A percentile compares a stretch with the other conserved stretches of the same genome.
These are phyloP conservation scores for Epichloe sp. DNA, from an alignment of 2,329 filamentous ascomycete genomes.

Conservation along the genomic window DNA sequence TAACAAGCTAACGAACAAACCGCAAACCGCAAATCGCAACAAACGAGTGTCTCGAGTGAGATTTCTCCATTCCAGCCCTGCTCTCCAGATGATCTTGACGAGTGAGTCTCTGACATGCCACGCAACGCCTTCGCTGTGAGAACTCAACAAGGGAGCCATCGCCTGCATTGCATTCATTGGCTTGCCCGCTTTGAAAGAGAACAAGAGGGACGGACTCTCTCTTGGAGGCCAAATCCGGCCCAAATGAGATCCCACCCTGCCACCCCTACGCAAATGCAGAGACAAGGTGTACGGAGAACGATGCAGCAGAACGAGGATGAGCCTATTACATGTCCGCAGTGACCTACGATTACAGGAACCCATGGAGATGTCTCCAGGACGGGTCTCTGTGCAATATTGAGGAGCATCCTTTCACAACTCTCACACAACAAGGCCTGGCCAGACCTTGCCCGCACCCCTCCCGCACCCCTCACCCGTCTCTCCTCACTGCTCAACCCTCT, in stretches of 20 bases:
- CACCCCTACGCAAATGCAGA: background rate
- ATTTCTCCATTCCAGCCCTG: background rate
- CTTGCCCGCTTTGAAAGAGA: too few relatives aligned
- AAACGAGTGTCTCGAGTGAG: background rate
- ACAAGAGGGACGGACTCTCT: background rate
- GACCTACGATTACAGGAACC: background rate
- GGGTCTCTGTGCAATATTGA: too few relatives aligned
- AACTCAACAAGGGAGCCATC: too few relatives aligned
- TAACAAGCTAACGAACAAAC: background rate
- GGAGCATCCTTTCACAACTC: background rate
- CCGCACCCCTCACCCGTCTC: background rate
- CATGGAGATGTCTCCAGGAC: too few relatives aligned
- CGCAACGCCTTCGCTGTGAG: too few relatives aligned
- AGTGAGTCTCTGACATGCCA: too few relatives aligned
- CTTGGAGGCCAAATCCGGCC: background rate
- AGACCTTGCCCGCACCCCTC: slow-evolving; percentile 1
- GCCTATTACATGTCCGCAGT: background rate
- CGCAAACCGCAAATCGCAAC: background rate
- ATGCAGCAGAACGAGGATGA: background rate
- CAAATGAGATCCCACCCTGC: background rate
- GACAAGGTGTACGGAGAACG: background rate
- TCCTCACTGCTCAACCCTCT: too few relatives aligned
- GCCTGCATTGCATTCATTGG: too few relatives aligned
- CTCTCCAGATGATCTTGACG: background rate
- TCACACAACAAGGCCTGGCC: background rate